Conservation (phyloP, 208 protist species). For the Crithidia expoeki region DNA sequence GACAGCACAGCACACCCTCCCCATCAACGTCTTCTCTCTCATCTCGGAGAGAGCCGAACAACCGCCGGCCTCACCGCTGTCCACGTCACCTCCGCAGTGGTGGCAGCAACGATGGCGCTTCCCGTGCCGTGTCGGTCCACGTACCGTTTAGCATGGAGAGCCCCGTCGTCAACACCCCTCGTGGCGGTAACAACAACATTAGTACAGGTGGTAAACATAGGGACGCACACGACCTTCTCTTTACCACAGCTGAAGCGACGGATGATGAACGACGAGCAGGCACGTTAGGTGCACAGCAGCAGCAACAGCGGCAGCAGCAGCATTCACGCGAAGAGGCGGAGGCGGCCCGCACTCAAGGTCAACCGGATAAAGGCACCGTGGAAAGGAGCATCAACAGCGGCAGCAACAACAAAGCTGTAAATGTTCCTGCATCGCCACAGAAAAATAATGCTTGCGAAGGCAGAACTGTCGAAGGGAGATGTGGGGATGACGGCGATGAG, state of each 20-base stretch:
- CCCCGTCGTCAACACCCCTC: neutral
- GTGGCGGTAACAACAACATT: neutral
- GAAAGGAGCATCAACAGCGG: neutral
- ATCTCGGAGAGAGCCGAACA: neutral
- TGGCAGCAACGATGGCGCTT: neutral
- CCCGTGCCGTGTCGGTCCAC: constrained; percentile 17
- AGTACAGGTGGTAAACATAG: neutral
- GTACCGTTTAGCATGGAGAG: constrained; percentile 18
- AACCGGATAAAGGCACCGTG: neutral
- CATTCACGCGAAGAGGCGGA: constrained; percentile 16
- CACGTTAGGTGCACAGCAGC: neutral
- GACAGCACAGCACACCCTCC: neutral
- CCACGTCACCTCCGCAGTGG: neutral
- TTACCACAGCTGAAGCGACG: constrained; percentile 5
- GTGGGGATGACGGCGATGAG: constrained; percentile 62
- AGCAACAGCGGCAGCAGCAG: neutral
- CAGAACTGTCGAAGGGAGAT: neutral
- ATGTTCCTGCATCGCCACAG: no score
- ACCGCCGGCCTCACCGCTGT: neutral
- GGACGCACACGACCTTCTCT: constrained; percentile 23
- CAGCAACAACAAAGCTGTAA: neutral
- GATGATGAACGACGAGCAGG: neutral
- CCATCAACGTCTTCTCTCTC: neutral
- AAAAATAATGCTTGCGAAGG: neutral
- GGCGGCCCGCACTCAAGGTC: neutral